Percentiles rank a stretch among this genome's conserved stretches.
Conservation (phyloP, 2,329 filamentous ascomycete genomes). For the Trichoderma atroviride region DNA sequence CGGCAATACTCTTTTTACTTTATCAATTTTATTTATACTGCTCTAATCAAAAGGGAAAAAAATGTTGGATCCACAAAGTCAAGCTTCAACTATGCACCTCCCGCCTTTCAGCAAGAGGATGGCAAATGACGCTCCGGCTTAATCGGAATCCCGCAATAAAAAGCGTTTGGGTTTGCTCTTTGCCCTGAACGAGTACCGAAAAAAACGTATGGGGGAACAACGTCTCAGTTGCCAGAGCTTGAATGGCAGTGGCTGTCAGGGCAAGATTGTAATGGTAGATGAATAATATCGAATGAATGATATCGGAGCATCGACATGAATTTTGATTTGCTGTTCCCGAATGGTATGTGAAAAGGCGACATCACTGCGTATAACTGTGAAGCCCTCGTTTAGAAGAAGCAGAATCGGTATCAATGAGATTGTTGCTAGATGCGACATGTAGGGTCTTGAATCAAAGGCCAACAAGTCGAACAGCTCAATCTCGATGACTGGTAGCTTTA, state of each 20-base stretch:
- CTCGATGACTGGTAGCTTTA: neutral
- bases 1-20: neutral
- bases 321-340: neutral
- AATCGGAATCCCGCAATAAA: conserved; percentile 76
- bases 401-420: neutral
- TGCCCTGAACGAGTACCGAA: conserved; percentile 84
- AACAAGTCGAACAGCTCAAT: neutral
- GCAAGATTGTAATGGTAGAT: conserved; percentile 41
- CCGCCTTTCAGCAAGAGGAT: conserved; percentile 74
- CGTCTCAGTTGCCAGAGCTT: conserved; percentile 64
- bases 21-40: neutral
- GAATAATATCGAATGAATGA: conserved; percentile 24
- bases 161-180: conserved; percentile 58
- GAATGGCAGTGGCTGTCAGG: conserved; percentile 56
- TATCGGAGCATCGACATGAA: neutral
- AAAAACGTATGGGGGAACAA: conserved; percentile 65
- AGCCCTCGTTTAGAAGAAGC: no score
- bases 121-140: conserved; percentile 98
- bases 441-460: conserved; percentile 12
- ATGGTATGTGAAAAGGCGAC: neutral
- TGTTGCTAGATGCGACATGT: neutral
- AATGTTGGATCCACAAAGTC: conserved; percentile 90
- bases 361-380: neutral
- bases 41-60: conserved; percentile 7
- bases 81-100: conserved; percentile 89